Evolutionary conservation across 148 eudicot genomes (phyloP).

Genomic region (Vaccinium corymbosum): DNA sequence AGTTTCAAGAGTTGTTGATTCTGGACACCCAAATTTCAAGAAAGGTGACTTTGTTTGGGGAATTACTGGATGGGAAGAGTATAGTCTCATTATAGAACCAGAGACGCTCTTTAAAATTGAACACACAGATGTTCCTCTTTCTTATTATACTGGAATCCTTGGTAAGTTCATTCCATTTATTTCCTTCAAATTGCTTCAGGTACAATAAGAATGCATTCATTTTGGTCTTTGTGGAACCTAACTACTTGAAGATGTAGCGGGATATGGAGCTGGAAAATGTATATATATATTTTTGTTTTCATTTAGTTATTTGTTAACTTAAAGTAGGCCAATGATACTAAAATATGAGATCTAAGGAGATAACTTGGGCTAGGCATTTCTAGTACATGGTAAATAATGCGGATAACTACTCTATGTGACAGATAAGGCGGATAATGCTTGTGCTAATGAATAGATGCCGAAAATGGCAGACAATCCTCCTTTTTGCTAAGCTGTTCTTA

Average conservation of each 20-base stretch:
- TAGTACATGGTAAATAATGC: too few relatives aligned
- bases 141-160: slow-evolving; percentile 66
- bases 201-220: neutral
- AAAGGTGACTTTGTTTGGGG: slow-evolving; percentile 57
- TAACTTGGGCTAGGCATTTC: neutral
- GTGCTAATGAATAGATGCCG: neutral
- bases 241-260: neutral
- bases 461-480: too few relatives aligned
- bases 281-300: neutral
- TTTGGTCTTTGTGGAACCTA: neutral
- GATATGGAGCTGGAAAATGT: neutral
- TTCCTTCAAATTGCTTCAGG: neutral
- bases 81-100: slow-evolving; percentile 32
- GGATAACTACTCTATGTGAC: neutral
- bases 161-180: slow-evolving; percentile 30
- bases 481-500: too few relatives aligned
- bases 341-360: neutral
- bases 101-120: slow-evolving; percentile 43
- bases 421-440: neutral
- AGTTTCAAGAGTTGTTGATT: slow-evolving; percentile 57
- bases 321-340: neutral
- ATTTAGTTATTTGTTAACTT: neutral
- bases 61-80: slow-evolving; percentile 59
- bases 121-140: slow-evolving; percentile 60
- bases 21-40: slow-evolving; percentile 44